Percentiles rank a stretch among this genome's conserved stretches.
phyloP scores from a whole-genome alignment of 1,139 yeast species.

The Geotrichum klebahnii region DNA sequence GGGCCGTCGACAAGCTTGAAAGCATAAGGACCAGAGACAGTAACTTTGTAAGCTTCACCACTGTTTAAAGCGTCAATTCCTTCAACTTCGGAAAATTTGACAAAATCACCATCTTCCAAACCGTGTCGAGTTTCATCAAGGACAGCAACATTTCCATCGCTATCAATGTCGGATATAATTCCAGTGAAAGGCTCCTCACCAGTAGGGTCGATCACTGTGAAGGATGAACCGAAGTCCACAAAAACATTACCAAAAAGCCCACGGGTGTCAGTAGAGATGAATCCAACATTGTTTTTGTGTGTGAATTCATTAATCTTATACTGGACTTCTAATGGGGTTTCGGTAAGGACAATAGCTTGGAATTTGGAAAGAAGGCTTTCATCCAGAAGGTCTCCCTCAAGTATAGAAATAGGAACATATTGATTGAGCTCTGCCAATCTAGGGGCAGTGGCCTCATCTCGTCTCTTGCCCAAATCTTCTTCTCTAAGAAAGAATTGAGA shows the following conservation, averaged over 20 bases:
- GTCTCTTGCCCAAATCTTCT: constrained; percentile 67
- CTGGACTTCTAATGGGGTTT: constrained; percentile 69
- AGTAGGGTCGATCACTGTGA: constrained; percentile 74
- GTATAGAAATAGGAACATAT: constrained; percentile 81
- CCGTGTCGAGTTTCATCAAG: constrained; percentile 92
- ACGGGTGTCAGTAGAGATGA: constrained; percentile 72
- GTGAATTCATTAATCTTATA: constrained; percentile 70
- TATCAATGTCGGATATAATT: constrained; percentile 80
- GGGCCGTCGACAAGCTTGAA: constrained; percentile 58
- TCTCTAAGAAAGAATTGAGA: constrained; percentile 80
- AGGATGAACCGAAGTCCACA: constrained; percentile 82
- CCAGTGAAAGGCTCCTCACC: constrained; percentile 93
- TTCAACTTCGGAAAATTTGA: constrained; percentile 80
- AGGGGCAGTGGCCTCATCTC: constrained; percentile 66
- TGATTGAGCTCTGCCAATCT: constrained; percentile 77
- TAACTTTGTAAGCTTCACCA: constrained; percentile 67
- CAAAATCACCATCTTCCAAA: constrained; percentile 84
- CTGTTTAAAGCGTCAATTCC: constrained; percentile 64
- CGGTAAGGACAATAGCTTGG: constrained; percentile 82
- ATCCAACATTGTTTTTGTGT: constrained; percentile 69
- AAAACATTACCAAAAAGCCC: constrained; percentile 88
- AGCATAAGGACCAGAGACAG: constrained; percentile 90
- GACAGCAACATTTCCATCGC: constrained; percentile 88
- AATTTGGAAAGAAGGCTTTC: constrained; percentile 50
- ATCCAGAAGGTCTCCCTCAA: constrained; percentile 47